Evolutionary conservation across 2,329 filamentous ascomycete genomes (phyloP).

Genomic region (Neocucurbitaria cava): DNA sequence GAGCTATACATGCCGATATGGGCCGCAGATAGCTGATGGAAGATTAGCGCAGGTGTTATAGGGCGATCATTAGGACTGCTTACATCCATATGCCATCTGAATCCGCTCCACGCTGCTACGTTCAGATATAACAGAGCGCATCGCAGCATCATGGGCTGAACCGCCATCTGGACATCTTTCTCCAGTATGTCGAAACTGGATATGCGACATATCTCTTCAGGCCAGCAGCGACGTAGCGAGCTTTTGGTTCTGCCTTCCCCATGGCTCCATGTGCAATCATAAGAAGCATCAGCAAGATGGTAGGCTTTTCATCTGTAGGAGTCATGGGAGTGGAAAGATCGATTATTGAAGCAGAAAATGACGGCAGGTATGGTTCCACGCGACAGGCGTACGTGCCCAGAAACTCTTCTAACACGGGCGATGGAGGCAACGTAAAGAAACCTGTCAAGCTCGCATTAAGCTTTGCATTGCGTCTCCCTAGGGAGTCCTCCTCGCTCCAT

Average conservation of each 20-base stretch:
- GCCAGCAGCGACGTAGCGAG: neutral
- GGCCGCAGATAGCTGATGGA: neutral
- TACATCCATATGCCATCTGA: neutral
- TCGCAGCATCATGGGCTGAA: neutral
- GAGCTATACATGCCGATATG: neutral
- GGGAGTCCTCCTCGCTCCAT: neutral
- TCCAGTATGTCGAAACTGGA: neutral
- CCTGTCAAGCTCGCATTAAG: neutral
- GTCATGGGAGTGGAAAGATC: neutral
- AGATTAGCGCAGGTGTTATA: neutral
- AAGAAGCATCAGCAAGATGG: neutral
- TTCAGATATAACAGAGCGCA: neutral
- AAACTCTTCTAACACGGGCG: neutral
- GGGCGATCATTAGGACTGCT: neutral
- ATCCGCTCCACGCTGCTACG: neutral
- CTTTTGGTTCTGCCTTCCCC: neutral
- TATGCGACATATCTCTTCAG: neutral
- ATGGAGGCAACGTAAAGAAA: neutral
- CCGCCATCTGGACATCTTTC: neutral
- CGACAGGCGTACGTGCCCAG: neutral
- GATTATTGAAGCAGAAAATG: neutral
- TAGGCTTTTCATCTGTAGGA: neutral
- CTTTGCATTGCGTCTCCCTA: neutral
- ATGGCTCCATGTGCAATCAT: neutral
- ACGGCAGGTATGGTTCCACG: neutral